phyloP scores from a whole-genome alignment of 306 rosid genomes.

The Amphicarpaea edgeworthii region DNA sequence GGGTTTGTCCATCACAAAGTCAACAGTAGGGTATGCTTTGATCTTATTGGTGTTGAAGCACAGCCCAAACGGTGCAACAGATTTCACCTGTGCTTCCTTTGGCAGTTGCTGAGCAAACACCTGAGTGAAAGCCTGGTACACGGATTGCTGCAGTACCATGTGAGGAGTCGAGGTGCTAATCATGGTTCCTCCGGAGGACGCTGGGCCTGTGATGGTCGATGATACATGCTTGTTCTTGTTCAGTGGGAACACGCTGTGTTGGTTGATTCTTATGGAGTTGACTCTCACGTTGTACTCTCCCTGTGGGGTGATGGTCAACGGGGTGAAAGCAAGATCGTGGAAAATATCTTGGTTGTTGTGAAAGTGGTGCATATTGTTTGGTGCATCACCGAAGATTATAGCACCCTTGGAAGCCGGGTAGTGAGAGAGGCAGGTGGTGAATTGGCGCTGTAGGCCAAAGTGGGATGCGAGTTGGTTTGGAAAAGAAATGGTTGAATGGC shows the following conservation, averaged over 20 bases:
- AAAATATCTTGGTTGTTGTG: slow-evolving; percentile 38
- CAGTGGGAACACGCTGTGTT: slow-evolving; percentile 38
- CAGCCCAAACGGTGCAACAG: slow-evolving; percentile 57
- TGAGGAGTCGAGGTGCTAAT: slow-evolving; percentile 58
- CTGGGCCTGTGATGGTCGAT: background rate
- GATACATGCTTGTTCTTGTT: background rate
- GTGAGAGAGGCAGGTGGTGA: slow-evolving; percentile 59
- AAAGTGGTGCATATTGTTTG: background rate
- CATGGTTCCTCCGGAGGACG: slow-evolving; percentile 37
- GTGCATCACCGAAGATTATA: slow-evolving; percentile 57
- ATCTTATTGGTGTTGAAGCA: slow-evolving; percentile 52
- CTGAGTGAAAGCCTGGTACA: slow-evolving; percentile 45
- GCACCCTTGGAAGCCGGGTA: slow-evolving; percentile 32
- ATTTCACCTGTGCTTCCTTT: slow-evolving; percentile 31
- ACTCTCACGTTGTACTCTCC: slow-evolving; percentile 59
- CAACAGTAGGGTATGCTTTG: slow-evolving; percentile 34
- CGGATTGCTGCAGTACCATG: slow-evolving; percentile 50
- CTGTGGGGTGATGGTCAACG: slow-evolving; percentile 44
- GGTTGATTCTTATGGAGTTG: slow-evolving; percentile 51
- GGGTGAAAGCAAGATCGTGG: slow-evolving; percentile 45
- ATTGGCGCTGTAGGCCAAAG: slow-evolving; percentile 55
- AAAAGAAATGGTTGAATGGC: slow-evolving; percentile 54
- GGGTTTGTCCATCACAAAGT: slow-evolving; percentile 49
- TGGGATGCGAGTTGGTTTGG: slow-evolving; percentile 58
- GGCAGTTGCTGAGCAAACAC: slow-evolving; percentile 37